Base-by-base conservation (phyloP, 2,329 filamentous ascomycete genomes). In the Pyrenophora graminea region DNA sequence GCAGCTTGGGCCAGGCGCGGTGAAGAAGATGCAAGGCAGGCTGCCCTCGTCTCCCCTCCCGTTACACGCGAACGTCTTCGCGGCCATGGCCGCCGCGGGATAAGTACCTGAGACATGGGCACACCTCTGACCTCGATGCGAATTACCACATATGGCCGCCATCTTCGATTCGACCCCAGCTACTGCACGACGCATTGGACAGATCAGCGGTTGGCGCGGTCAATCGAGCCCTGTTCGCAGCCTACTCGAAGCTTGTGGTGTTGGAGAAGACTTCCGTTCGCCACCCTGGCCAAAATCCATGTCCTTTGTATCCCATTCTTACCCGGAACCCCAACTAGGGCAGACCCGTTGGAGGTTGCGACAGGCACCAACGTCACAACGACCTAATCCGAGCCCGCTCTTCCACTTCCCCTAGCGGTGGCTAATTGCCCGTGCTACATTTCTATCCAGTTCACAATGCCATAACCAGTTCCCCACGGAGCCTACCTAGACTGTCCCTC, bases 401-500 rank as follows among this genome's bases (percentile, higher is more conserved):
- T 48, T 38, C 39, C 34, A 36, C 42, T 37, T 39, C 43, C 39
- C 32, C 39, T 41, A 13, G 36, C 31, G 25, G 50, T 60, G 50
- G 58, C 55, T 53, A 58, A 51, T 48, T 18, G 23, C 15, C 37
- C 38, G 36, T 42, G 39, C 23, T 47, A 25, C 39, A 36, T 39
- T 47, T 27, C 40, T 31, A 21, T 40, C 36, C 21, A 32, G 41
- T 32, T 36, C 51, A 23, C 50, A 53, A 64, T 63, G 59, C 40
- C 56, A 53, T 55, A 54, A 51, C 45, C 38, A 48, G 45, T 50
- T 34, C 41, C 58, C 60, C 59, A 48, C 58, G 59, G 62, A 66
- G 59, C 57, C 45, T 43, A 47, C 52, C 44, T 48, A 39, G 55
- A 50, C 44, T 51, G 45, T 36, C 33, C 21, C 48, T 49, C 45